Evolutionary conservation across 2,329 filamentous ascomycete species (phyloP).

Genomic region (Acephala macrosclerotiorum): DNA sequence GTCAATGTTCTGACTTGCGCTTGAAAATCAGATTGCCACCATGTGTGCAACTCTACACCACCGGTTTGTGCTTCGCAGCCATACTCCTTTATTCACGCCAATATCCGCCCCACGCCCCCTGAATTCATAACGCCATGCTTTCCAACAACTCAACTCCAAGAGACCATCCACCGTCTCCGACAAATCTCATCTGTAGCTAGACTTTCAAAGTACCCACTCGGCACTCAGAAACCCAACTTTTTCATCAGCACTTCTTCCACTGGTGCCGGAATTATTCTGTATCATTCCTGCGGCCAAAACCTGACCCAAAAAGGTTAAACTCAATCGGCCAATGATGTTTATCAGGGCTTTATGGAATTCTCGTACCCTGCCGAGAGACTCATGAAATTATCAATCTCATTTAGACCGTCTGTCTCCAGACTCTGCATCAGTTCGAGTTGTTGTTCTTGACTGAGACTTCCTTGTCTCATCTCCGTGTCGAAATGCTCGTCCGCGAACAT

Average conservation of each 20-base stretch:
- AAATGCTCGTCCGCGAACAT: constrained; percentile 51
- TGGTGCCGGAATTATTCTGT: background rate
- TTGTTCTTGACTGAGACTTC: constrained; percentile 79
- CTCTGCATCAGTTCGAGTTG: constrained; percentile 84
- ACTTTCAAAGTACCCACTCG: constrained; percentile 1
- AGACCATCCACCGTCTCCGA: background rate
- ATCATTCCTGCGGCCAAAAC: constrained; percentile 31
- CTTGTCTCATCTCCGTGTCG: constrained; percentile 60
- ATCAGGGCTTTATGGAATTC: constrained; percentile 37
- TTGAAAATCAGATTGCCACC: constrained; percentile 4
- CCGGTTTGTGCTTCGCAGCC: constrained; percentile 21
- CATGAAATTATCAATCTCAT: constrained; percentile 67
- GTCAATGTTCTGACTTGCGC: constrained; percentile 2
- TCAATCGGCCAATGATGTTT: constrained; percentile 23
- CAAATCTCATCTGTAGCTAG: background rate
- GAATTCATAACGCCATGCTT: background rate
- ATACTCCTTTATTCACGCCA: constrained; percentile 9
- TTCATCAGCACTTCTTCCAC: background rate
- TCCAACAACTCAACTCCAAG: constrained; percentile 1
- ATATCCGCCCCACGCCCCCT: background rate
- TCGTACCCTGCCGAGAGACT: constrained; percentile 45
- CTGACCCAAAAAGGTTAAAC: constrained; percentile 32
- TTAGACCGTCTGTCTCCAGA: constrained; percentile 73
- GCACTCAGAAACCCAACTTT: background rate
- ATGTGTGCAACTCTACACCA: background rate